Conservation (phyloP, 805 yeast genomes). For the Priceomyces melissophilus region DNA sequence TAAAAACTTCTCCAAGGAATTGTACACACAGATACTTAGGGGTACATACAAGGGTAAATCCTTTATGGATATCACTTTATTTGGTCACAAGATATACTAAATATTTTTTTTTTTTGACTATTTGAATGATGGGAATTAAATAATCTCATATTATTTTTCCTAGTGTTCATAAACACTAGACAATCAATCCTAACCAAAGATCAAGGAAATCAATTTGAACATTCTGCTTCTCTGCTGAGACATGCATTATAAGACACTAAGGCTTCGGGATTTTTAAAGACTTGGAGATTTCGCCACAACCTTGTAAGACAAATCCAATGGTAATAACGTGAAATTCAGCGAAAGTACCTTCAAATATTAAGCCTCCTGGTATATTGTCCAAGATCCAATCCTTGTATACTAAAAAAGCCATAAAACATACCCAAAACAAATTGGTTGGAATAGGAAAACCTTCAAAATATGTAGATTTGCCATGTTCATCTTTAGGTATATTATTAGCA, state of each 20-base stretch:
- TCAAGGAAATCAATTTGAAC: no score
- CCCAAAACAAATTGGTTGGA: conserved; percentile 80
- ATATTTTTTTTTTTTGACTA: no score
- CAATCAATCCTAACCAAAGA: no score
- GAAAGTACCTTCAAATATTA: conserved; percentile 48
- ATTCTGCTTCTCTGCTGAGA: no score
- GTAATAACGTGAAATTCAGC: conserved; percentile 76
- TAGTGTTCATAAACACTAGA: no score
- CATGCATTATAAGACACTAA: conserved; percentile 26
- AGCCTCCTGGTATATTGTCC: conserved; percentile 64
- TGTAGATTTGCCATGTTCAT: conserved; percentile 77
- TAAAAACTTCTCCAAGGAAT: conserved; percentile 23
- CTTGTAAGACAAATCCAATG: conserved; percentile 66
- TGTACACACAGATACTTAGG: conserved; percentile 22
- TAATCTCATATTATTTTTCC: no score
- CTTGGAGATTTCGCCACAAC: conserved; percentile 89
- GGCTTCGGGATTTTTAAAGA: conserved; percentile 89
- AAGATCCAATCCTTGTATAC: conserved; percentile 51
- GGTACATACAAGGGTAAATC: conserved; percentile 23
- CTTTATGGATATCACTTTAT: conserved; percentile 17
- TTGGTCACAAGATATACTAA: not conserved
- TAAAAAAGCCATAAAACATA: conserved; percentile 65
- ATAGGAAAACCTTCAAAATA: conserved; percentile 97
- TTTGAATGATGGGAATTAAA: no score
- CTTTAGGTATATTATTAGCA: conserved; percentile 89